Evolutionary conservation across 192 early-diverging fungal species (phyloP), one percentile per base, ranked within the genome.

Genomic region (Chytriomyces confervae): DNA sequence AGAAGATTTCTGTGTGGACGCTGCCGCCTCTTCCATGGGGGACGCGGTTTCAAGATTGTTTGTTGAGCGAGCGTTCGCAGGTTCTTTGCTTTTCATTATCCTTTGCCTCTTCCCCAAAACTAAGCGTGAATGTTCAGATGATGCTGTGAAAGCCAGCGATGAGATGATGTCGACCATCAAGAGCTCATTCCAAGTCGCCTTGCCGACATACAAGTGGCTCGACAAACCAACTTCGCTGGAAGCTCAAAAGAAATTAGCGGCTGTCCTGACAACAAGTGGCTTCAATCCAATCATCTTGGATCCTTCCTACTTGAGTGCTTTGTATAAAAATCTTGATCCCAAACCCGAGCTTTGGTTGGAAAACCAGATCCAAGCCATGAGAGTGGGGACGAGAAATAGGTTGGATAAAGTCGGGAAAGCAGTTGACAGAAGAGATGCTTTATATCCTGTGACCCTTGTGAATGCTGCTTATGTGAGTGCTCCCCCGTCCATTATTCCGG

Each of bases 21-120:
- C 43, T 29, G 61, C 50, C 8, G n/a, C 44, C 8, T 27, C 61
- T 8, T 53, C 24, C 8, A 74, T 80, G 79, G 72, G 79, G 24
- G 83, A 84, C 27, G 47, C 80, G 9, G 64, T 65, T 18, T 77
- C 51, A 11, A 24, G 76, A 20, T 81, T 76, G 79, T 84, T 81
- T 73, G 69, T 84, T 1, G 77, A 68, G 53, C 27, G 74, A 27
- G 79, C 79, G 6, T 84, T 81, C 65, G 51, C 16, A 10, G 80
- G 57, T 69, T 10, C 49, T 18, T 69, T 57, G 20, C 3, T 57
- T 20, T 57, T 13, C 13, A 20, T 57, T 2, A 36, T 18, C n/a
- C 8, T 72, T n/a, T 60, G 0, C 10, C 2, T 60, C 27, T 11
- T 72, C 18, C 18, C 61, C 18, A n/a, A 72, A 36, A 36, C 36